Evolutionary conservation across 2,329 filamentous ascomycete genomes (phyloP).

Genomic region (Aschersonia sp.): DNA sequence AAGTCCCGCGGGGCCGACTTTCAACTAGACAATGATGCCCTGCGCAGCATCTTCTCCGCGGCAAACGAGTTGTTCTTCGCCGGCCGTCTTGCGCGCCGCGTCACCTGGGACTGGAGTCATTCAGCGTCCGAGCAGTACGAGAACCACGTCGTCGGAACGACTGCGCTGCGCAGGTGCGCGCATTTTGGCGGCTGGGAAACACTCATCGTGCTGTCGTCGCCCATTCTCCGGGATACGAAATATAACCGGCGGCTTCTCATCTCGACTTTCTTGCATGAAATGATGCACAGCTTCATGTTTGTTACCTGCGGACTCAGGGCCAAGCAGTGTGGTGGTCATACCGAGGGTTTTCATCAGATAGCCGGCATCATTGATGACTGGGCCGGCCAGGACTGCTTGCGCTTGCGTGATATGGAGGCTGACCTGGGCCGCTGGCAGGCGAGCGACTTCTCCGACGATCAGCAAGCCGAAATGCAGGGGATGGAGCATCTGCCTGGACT

Average conservation of each 20-base stretch:
- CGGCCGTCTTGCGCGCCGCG: slow-evolving; percentile 38
- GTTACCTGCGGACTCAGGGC: slow-evolving; percentile 45
- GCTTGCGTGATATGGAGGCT: slow-evolving; percentile 45
- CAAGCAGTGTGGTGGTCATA: slow-evolving; percentile 41
- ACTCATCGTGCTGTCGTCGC: slow-evolving; percentile 43
- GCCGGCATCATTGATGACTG: slow-evolving; percentile 45
- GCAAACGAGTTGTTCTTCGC: slow-evolving; percentile 50
- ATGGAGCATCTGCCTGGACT: background rate
- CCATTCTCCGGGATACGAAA: slow-evolving; percentile 37
- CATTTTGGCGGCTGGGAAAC: slow-evolving; percentile 41
- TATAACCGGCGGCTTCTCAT: slow-evolving; percentile 48
- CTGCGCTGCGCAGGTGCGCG: slow-evolving; percentile 36
- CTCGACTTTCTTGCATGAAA: slow-evolving; percentile 50
- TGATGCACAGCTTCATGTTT: slow-evolving; percentile 53
- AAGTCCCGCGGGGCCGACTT: slow-evolving; percentile 30
- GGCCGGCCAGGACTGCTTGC: slow-evolving; percentile 39
- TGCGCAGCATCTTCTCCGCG: slow-evolving; percentile 43
- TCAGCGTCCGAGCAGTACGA: slow-evolving; percentile 32
- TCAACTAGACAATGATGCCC: slow-evolving; percentile 39
- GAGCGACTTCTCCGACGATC: slow-evolving; percentile 5
- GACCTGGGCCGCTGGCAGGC: slow-evolving; percentile 40
- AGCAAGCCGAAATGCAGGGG: background rate
- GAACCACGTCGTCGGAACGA: slow-evolving; percentile 45
- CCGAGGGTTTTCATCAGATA: slow-evolving; percentile 42
- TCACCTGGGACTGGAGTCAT: slow-evolving; percentile 48